phyloP scores from a whole-genome alignment of 257 asterid genomes.

The Capsicum pubescens region DNA sequence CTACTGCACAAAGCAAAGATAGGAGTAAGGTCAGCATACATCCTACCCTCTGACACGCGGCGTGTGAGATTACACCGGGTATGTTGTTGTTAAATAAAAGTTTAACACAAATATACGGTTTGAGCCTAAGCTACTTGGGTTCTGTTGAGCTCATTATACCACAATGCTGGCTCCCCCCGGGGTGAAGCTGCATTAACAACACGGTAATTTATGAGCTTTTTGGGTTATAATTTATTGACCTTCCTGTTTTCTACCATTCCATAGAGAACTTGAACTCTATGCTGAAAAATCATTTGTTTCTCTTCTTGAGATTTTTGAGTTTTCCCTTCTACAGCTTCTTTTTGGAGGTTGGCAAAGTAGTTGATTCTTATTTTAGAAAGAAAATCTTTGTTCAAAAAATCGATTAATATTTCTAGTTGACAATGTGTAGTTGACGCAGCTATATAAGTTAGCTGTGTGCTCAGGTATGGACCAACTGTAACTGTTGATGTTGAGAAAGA shows the following conservation, averaged over 20 bases:
- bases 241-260: not conserved
- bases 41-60: not conserved
- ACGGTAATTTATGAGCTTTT: not conserved
- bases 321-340: not conserved
- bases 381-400: not conserved
- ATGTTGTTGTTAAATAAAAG: not conserved
- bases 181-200: not conserved
- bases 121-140: not conserved
- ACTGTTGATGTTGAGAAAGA: no score
- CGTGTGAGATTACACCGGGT: not conserved
- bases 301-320: not conserved
- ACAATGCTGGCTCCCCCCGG: not conserved
- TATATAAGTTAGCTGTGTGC: no score
- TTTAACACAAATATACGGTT: not conserved
- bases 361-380: not conserved
- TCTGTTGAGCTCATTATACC: not conserved
- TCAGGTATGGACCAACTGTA: no score
- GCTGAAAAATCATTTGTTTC: not conserved
- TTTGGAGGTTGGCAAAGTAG: not conserved
- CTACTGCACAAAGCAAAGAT: not conserved
- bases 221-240: not conserved
- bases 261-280: not conserved
- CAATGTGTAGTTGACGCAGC: not conserved
- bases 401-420: not conserved
- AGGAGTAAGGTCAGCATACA: not conserved